Base-by-base conservation (phyloP, 2,329 filamentous ascomycete species). In the Capronia epimyces region DNA sequence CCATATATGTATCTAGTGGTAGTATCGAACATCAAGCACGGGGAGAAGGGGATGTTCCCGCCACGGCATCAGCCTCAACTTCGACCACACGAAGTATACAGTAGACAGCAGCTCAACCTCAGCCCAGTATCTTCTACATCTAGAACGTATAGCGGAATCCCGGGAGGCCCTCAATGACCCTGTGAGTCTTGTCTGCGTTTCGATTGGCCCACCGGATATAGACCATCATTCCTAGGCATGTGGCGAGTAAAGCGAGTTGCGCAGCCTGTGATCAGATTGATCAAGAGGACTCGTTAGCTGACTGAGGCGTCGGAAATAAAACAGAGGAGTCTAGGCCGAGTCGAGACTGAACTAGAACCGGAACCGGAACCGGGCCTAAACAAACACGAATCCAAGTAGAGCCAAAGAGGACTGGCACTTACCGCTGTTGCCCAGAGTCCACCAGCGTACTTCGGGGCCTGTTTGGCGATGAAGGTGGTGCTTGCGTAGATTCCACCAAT, bases 401-500 rank as follows among this genome's bases (percentile, higher is more conserved):
- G n/a, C 7, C 25, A 27, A 27, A 10, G 25, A 27, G 25, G 10
- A 10, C 25, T 6, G 25, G 25, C 25, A 27, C 25, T 27, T 27
- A 27, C 52, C 5, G 52, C 43, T 20, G 53, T 57, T 22, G 55
- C 55, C 58, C 57, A 60, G 13, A 62, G 32, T 10, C 59, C 61
- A 20, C 50, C 51, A 16, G 57, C 50, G 46, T 62, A 62, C 2
- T 37, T 50, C 6, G 62, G 62, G 13, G 60, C 57, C 50, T 64
- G 61, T 15, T 61, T 50, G 12, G 52, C 47, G 34, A 50, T 47
- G 45, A 63, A 64, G 1, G 56, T 54, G 3, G 60, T 56, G 6
- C 52, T 56, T 9, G 53, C 62, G 32, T 57, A 52, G 36, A 63
- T 59, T 42, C 62, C 62, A n/a, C 60, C 51, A 49, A 62, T 50